Base-by-base conservation (phyloP, 345 rosid species). In the Lepidium africanum region DNA sequence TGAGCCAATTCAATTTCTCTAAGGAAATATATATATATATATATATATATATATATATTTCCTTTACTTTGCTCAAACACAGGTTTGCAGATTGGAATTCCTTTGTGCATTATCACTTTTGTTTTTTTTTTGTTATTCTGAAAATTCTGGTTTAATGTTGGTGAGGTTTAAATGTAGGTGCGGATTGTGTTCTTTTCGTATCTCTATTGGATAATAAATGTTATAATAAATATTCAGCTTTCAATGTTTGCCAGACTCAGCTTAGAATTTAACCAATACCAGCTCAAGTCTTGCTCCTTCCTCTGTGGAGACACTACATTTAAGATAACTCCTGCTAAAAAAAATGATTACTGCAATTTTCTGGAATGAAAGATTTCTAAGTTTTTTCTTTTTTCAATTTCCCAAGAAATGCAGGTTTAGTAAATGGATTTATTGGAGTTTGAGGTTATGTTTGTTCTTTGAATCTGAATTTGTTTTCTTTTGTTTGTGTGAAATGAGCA, bases 401-500 rank as follows among this genome's bases (percentile, higher is more conserved):
- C 19, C 27, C 9, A 7, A 41, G 37, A 57, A 36, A 13, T 23
- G 12, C n/a, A 13, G 51, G 37, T 47, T 64, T 32, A 49, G 43
- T 13, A 40, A 51, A 9, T 11, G 40, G 13, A 21, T 54, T 40
- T 19, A 54, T 17, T 9, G 10, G 23, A 58, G 45, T 21, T 47
- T 35, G 54, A 50, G 17, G 33, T 35, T 59, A 48, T 30, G 33
- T 54, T 68, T 76, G 7, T 59, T 39, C 45, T 19, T 3, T 42
- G 14, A 65, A 41, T 65, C 62, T 73, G 42, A 73, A 5, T 14
- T 33, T 50, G 66, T 10, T 33, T 41, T 9, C 23, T 35, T 51
- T 27, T 62, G 25, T 59, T 30, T 47, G 75, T 74, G 32, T 60
- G 74, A 74, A 69, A 75, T 79, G 83, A 70, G 78, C 91, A 95